A percentile compares a stretch with the other conserved stretches of the same genome.
Conservation (phyloP, 345 rosid species). For the Gossypium mustelinum region DNA sequence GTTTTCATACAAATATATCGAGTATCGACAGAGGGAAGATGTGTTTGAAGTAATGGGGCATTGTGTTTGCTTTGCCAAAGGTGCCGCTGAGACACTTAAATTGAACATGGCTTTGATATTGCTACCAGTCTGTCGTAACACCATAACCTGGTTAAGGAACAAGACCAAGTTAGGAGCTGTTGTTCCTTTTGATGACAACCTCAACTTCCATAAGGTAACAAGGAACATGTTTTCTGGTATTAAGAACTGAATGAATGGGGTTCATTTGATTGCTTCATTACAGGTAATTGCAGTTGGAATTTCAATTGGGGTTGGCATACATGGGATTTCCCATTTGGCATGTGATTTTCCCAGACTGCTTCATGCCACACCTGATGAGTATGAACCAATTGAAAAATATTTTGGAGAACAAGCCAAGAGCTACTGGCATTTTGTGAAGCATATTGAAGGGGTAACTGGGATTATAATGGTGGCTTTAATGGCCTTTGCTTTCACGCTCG, state of each 20-base stretch:
- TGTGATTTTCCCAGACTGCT: slow-evolving; percentile 75
- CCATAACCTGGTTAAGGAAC: slow-evolving; percentile 80
- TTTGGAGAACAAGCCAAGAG: slow-evolving; percentile 61
- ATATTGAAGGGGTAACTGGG: slow-evolving; percentile 68
- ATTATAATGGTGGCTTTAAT: slow-evolving; percentile 54
- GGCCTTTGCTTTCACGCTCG: slow-evolving; percentile 73
- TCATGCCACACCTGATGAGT: slow-evolving; percentile 44
- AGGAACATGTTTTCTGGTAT: background rate
- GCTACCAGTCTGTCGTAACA: slow-evolving; percentile 75
- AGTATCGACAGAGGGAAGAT: slow-evolving; percentile 45
- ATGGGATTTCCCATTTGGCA: slow-evolving; percentile 49
- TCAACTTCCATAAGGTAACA: slow-evolving; percentile 79
- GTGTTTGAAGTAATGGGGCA: slow-evolving; percentile 60
- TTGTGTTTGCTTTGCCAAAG: slow-evolving; percentile 76
- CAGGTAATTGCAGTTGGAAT: slow-evolving; percentile 71
- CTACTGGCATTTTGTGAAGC: slow-evolving; percentile 66
- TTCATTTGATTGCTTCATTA: background rate
- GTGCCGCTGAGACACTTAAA: slow-evolving; percentile 70
- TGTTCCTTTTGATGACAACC: slow-evolving; percentile 78
- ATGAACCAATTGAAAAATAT: slow-evolving; percentile 44
- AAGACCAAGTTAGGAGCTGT: slow-evolving; percentile 50
- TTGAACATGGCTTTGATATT: slow-evolving; percentile 77
- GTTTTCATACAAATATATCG: slow-evolving; percentile 53
- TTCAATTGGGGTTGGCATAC: slow-evolving; percentile 54
- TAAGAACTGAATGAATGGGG: background rate